Conservation (phyloP, 352 stramenopile genomes). For the Pythium dissotocum region DNA sequence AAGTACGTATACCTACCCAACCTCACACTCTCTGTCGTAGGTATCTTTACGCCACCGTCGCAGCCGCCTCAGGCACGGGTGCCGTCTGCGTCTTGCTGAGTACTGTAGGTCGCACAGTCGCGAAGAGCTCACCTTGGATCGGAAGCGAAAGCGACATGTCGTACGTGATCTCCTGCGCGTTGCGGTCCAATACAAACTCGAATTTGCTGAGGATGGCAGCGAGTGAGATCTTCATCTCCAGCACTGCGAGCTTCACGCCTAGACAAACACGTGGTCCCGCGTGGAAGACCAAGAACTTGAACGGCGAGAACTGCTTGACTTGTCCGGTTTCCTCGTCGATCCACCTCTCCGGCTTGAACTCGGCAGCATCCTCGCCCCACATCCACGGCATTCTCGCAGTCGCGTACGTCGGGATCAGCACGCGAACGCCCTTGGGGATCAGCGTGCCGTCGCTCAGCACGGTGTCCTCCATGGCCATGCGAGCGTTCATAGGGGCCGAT, state of each 20-base stretch:
- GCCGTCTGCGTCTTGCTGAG: neutral
- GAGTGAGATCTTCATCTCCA: slow-evolving; percentile 65
- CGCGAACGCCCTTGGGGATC: slow-evolving; percentile 50
- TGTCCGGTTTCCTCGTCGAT: slow-evolving; percentile 46
- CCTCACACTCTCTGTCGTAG: neutral
- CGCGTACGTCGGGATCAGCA: slow-evolving; percentile 64
- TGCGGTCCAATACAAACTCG: slow-evolving; percentile 42
- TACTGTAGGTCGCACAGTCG: neutral
- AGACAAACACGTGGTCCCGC: slow-evolving; percentile 67
- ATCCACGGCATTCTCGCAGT: slow-evolving; percentile 55
- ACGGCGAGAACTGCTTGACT: slow-evolving; percentile 46
- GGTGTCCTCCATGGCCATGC: slow-evolving; percentile 52
- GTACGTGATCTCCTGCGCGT: slow-evolving; percentile 48
- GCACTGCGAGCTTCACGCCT: slow-evolving; percentile 62
- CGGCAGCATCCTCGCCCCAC: slow-evolving; percentile 59
- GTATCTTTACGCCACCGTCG: slow-evolving; percentile 12
- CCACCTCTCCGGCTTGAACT: slow-evolving; percentile 74
- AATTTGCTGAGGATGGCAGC: slow-evolving; percentile 54
- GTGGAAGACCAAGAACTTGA: slow-evolving; percentile 70
- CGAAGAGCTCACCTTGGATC: slow-evolving; percentile 36
- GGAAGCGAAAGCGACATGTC: slow-evolving; percentile 45
- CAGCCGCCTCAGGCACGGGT: neutral
- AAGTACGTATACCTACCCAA: neutral
- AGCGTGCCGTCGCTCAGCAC: slow-evolving; percentile 67
- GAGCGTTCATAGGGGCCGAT: slow-evolving; percentile 54